Evolutionary conservation across 805 yeast genomes (phyloP).

Genomic region (Saccharomycopsis capsularis): DNA sequence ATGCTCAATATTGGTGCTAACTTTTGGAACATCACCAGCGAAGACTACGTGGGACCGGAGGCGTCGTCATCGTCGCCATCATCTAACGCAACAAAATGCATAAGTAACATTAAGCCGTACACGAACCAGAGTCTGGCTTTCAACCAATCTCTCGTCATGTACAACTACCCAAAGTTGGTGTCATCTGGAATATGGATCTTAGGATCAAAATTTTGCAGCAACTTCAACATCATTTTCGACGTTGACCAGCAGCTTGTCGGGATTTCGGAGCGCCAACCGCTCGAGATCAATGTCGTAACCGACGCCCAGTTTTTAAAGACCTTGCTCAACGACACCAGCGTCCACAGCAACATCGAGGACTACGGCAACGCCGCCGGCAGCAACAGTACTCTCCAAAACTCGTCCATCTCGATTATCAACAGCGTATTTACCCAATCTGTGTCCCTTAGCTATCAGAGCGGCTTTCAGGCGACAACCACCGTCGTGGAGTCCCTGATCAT

Average conservation of each 20-base stretch:
- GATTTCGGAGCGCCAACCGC: constrained; percentile 2
- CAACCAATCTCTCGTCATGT: background rate
- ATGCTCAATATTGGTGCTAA: constrained; percentile 11
- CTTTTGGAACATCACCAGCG: constrained; percentile 11
- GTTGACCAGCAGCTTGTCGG: constrained; percentile 12
- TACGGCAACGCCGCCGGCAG: background rate
- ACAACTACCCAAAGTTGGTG: constrained; percentile 3
- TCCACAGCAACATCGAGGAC: background rate
- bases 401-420: constrained; percentile 7
- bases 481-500: constrained; percentile 11
- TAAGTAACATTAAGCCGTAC: constrained; percentile 8
- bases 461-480: constrained; percentile 7
- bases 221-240: constrained; percentile 8
- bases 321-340: background rate
- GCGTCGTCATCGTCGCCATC: background rate
- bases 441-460: background rate
- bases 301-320: background rate
- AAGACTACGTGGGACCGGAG: constrained; percentile 7
- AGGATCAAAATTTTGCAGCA: constrained; percentile 4
- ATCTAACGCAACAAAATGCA: background rate
- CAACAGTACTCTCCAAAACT: background rate
- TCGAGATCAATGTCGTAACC: constrained; percentile 3
- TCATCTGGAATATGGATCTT: constrained; percentile 11
- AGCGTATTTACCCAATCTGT: constrained; percentile 6
- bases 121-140: background rate